A percentile compares a stretch with the other conserved stretches of the same genome.
These are phyloP conservation scores for Linum usitatissimum DNA, from an alignment of 345 rosid species.

Conservation along the genomic window DNA sequence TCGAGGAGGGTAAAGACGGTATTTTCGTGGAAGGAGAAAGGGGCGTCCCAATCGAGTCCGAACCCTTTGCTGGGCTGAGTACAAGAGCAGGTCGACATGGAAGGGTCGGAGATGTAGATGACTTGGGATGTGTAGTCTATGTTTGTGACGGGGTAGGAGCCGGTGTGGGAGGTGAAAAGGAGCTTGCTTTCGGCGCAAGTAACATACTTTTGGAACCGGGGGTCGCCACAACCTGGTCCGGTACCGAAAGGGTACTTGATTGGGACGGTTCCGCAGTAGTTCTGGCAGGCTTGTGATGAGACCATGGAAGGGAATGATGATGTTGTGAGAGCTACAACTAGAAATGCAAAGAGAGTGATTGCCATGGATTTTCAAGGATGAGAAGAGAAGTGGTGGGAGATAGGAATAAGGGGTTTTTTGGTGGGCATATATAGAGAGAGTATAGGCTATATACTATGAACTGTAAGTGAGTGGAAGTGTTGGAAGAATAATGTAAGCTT, in stretches of 20 bases:
- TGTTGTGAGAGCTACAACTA: too few relatives aligned
- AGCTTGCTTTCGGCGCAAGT: conserved; percentile 44
- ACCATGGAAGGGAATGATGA: conserved; percentile 22
- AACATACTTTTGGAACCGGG: conserved; percentile 53
- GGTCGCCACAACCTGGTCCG: conserved; percentile 84
- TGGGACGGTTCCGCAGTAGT: conserved; percentile 47
- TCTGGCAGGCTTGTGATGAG: conserved; percentile 55
- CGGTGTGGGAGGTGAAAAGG: conserved; percentile 66
- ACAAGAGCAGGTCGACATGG: conserved; percentile 86
- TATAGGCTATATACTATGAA: too few relatives aligned
- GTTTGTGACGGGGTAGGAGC: conserved; percentile 54
- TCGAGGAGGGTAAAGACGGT: conserved; percentile 70
- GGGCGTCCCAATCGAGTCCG: conserved; percentile 84
- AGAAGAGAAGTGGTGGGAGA: background rate
- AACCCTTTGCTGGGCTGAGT: conserved; percentile 70
- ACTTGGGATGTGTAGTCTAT: conserved; percentile 55
- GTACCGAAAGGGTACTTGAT: conserved; percentile 72
- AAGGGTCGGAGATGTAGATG: conserved; percentile 54
- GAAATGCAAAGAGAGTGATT: background rate
- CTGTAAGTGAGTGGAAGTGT: too few relatives aligned
- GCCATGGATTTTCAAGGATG: background rate
- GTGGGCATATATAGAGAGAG: too few relatives aligned
- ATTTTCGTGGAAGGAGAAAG: conserved; percentile 68
- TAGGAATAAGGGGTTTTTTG: too few relatives aligned
- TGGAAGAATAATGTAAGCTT: too few relatives aligned